A percentile compares a stretch with the other conserved stretches of the same genome.
phyloP scores from a whole-genome alignment of 768 basidiomycete genomes.

The Mycena alexandri region DNA sequence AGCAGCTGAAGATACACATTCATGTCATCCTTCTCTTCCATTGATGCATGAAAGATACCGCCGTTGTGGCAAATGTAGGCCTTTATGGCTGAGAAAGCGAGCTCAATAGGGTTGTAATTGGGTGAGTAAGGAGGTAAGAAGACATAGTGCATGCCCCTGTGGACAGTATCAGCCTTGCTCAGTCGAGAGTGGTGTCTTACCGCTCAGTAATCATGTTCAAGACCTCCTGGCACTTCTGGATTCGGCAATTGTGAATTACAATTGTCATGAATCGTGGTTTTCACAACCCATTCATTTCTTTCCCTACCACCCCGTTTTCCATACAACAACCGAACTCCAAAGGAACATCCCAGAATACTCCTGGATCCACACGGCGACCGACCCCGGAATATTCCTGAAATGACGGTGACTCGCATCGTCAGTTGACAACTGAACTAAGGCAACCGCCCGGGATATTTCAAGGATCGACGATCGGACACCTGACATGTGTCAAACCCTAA shows the following conservation, averaged over 20 bases:
- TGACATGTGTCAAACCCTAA: too few species aligned
- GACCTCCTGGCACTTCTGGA: conserved; percentile 4
- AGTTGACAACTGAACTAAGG: too few species aligned
- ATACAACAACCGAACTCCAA: too few species aligned
- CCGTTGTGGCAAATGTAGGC: conserved; percentile 38
- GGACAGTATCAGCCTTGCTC: neutral
- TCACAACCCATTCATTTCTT: too few species aligned
- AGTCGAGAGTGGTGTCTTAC: neutral
- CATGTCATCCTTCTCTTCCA: conserved; percentile 32
- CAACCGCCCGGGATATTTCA: too few species aligned
- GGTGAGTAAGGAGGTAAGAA: conserved; percentile 21
- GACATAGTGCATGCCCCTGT: conserved; percentile 4
- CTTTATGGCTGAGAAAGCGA: conserved; percentile 46
- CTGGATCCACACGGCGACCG: too few species aligned
- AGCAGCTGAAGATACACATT: conserved; percentile 41
- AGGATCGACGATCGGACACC: too few species aligned
- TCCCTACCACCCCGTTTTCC: too few species aligned
- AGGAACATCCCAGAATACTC: too few species aligned
- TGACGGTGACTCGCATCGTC: too few species aligned
- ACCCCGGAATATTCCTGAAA: too few species aligned
- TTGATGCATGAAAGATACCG: conserved; percentile 30
- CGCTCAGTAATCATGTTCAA: conserved; percentile 9
- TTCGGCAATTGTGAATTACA: conserved; percentile 51
- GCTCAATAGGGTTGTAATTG: conserved; percentile 23
- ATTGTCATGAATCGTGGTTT: too few species aligned